Evolutionary conservation across 2,329 filamentous ascomycete species (phyloP), one percentile per base, ranked within the genome.

Genomic region (Dactylellina cionopaga): DNA sequence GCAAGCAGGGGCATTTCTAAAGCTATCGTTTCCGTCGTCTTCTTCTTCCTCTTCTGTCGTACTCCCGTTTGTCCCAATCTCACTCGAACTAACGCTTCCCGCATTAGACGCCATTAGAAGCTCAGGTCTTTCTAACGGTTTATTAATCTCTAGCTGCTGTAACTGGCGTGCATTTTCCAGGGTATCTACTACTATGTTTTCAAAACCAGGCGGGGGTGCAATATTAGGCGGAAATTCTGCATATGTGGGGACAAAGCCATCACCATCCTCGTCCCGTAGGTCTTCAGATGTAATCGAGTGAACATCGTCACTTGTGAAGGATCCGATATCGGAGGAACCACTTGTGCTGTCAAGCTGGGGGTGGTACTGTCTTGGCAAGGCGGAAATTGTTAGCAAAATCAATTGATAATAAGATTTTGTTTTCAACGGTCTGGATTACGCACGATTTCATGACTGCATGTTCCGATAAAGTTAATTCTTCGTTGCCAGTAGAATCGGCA

Each of bases 401-500:
- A 19, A 11, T 19, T 5, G 78, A 79, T 78, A 19, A 77, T 78
- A 11, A 83, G 6, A 54, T 31, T 13, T 25, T 41, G 15, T 25
- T 10, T 5, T 49, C 29, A 19, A 24, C 5, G 1, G 2, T n/a
- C 15, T 2, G 29, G 17, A 31, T 5, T 49, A 64, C 83, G 77
- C 10, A 81, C 83, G 59, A 82, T 83, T 58, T 85, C 82, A 71
- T 85, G 83, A 0, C 83, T 83, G 24, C 85, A 77, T 17, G 83
- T 83, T 2, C 83, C 78, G 51, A 81, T 79, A 3, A 81, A 81
- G 33, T 80, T 80, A 41, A 39, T 15, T 72, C 68, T 58, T 89
- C 86, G 59, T 87, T 86, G 75, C 90, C 85, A 13, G 80, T 89
- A 13, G 84, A 78, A 92, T 90, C 49, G 88, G 85, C 76, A 92